Conservation (phyloP, 73 alveolate genomes). For the Tetrahymena borealis region DNA sequence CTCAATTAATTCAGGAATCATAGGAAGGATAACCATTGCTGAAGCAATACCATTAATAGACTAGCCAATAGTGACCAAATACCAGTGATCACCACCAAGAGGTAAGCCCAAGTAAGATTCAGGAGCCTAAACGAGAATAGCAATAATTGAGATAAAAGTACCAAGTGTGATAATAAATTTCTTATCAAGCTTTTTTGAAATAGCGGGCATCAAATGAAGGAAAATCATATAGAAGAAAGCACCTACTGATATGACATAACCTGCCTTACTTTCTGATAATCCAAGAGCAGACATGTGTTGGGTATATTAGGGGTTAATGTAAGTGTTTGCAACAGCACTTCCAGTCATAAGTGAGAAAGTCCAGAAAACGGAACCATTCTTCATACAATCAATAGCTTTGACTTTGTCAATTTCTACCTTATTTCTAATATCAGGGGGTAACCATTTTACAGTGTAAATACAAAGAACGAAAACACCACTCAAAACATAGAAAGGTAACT, state of each 20-base stretch:
- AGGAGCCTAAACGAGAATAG: background rate
- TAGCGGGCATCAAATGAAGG: background rate
- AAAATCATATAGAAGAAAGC: background rate
- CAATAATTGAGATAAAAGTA: background rate
- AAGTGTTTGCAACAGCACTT: background rate
- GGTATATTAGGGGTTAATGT: background rate
- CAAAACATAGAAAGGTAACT: background rate
- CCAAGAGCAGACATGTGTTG: background rate
- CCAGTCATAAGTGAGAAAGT: background rate
- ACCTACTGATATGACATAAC: background rate
- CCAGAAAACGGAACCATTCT: background rate
- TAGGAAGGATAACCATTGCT: constrained; percentile 2
- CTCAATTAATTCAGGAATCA: background rate
- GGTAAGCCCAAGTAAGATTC: background rate
- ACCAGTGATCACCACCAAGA: background rate
- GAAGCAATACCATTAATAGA: background rate
- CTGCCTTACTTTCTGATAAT: background rate
- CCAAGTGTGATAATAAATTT: background rate
- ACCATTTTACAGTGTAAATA: background rate
- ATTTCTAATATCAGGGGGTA: background rate
- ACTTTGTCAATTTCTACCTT: background rate
- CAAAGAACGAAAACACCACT: background rate
- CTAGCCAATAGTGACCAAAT: background rate
- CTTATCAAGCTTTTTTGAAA: background rate
- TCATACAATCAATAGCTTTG: background rate